Conservation (phyloP, 768 basidiomycete species). For the Trametes maxima region DNA sequence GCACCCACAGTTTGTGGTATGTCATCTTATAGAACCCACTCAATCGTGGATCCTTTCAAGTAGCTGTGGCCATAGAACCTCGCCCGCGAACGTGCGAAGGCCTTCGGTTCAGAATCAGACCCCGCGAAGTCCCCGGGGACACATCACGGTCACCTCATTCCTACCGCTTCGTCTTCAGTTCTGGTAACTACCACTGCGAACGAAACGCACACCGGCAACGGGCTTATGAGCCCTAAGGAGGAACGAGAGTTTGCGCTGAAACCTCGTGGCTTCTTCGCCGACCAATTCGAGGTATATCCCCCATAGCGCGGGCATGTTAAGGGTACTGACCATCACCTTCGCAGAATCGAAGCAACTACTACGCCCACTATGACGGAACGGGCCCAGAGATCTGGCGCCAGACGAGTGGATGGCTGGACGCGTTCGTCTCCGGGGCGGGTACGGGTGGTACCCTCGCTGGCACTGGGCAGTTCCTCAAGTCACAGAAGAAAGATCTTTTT, state of each 20-base stretch:
- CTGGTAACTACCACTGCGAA: conserved; percentile 56
- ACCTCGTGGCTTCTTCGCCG: conserved; percentile 89
- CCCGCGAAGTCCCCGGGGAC: conserved; percentile 10
- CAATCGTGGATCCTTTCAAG: too few relatives aligned
- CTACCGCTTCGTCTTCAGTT: conserved; percentile 49
- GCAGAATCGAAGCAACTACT: conserved; percentile 86
- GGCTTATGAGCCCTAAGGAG: conserved; percentile 34
- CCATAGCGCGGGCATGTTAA: background rate
- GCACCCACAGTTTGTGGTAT: conserved; percentile 59
- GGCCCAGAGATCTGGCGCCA: conserved; percentile 97
- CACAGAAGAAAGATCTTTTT: conserved; percentile 61
- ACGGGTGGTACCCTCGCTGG: conserved; percentile 97
- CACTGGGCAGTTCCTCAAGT: conserved; percentile 77
- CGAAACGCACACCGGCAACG: conserved; percentile 34
- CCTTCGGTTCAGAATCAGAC: conserved; percentile 55
- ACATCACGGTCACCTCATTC: conserved; percentile 25
- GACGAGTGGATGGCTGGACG: conserved; percentile 77
- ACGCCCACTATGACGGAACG: conserved; percentile 87
- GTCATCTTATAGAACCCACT: conserved; percentile 27
- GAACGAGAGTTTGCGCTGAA: conserved; percentile 46
- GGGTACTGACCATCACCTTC: background rate
- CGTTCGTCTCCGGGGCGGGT: conserved; percentile 92
- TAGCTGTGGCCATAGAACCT: conserved; percentile 62
- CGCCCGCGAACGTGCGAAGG: conserved; percentile 74
- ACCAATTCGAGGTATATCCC: conserved; percentile 86